Evolutionary conservation across 2,329 filamentous ascomycete species (phyloP), one percentile per base, ranked within the genome.

Genomic region (Sclerotinia nivalis): DNA sequence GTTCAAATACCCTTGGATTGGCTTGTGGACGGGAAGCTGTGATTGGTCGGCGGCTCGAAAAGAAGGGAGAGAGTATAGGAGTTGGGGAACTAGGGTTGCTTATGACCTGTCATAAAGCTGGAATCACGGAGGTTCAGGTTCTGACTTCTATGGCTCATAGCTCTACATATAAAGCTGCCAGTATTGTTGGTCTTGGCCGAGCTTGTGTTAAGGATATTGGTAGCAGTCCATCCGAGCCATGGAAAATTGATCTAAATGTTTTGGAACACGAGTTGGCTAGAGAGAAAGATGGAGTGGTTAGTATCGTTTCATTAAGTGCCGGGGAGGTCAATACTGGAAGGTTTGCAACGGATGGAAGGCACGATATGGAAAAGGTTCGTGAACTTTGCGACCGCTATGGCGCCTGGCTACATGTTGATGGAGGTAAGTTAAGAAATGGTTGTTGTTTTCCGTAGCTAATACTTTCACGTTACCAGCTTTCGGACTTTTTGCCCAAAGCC

Each of bases 251-350:
- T 75, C 76, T 97, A 8, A 82, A 84, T 2, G 82, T 82, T 4
- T 82, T 97, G 2, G 88, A 93, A 78, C 79, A 79, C 59, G 84
- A 88, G 69, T 81, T 96, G 22, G 75, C 81, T 66, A 77, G 77
- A 74, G 71, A 71, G 69, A 80, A 78, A 49, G 78, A 81, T 0
- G 85, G 85, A 3, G 84, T 86, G 18, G 91, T 86, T n/a, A 91
- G 86, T 64, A 92, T 97, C 71, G 87, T 97, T 50, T 88, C 86
- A 6, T 81, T 97, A n/a, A 94, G 93, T 55, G 91, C 90, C 8
- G 92, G 92, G 1, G 95, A 98, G 80, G 93, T 97, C 40, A 97
- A 98, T 75, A 96, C 93, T 0, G 93, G 94, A 0, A 84, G 89
- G 7, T 97, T 93, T 78, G 90, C 92, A 40, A 91, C 84, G 45